A percentile compares a stretch with the other conserved stretches of the same genome.
Evolutionary conservation across 805 yeast species (phyloP).

Genomic region (Metschnikowia gruessii): DNA sequence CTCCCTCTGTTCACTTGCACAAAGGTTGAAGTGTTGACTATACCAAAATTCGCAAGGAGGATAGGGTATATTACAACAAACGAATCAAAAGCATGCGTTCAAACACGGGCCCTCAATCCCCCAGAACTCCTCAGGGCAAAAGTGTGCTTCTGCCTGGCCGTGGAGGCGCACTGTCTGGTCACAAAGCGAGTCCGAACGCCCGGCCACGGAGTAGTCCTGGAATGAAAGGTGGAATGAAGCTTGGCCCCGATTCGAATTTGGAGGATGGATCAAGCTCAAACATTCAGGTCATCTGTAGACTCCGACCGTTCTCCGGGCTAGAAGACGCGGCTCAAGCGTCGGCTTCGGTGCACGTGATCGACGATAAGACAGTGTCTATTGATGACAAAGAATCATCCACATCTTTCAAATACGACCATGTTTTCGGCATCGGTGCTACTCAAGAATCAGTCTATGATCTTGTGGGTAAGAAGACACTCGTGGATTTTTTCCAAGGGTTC

Average conservation of each 20-base stretch:
- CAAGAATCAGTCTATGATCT: constrained; percentile 61
- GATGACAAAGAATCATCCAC: constrained; percentile 27
- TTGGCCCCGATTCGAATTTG: not conserved
- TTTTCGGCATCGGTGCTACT: constrained; percentile 48
- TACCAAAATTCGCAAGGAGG: no score
- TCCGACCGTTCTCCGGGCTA: constrained; percentile 52
- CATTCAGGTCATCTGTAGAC: constrained; percentile 69
- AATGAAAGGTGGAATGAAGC: not conserved
- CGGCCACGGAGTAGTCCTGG: constrained; percentile 1
- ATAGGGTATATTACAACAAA: no score
- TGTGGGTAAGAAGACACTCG: constrained; percentile 60
- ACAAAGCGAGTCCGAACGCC: constrained; percentile 5
- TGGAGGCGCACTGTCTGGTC: not conserved
- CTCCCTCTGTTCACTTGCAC: no score
- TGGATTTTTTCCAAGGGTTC: constrained; percentile 69
- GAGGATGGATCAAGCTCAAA: constrained; percentile 21
- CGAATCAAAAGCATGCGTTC: not conserved
- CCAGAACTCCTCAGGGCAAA: constrained; percentile 8
- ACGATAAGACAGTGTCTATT: constrained; percentile 27
- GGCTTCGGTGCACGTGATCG: constrained; percentile 18
- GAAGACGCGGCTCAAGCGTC: constrained; percentile 28
- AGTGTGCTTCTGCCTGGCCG: constrained; percentile 1
- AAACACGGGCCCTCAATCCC: constrained; percentile 8
- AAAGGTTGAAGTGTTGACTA: not conserved
- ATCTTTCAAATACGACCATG: constrained; percentile 60